These are phyloP conservation scores for Cetradonia linearis DNA, from an alignment of 495 filamentous ascomycete genomes.

Conservation along the genomic window DNA sequence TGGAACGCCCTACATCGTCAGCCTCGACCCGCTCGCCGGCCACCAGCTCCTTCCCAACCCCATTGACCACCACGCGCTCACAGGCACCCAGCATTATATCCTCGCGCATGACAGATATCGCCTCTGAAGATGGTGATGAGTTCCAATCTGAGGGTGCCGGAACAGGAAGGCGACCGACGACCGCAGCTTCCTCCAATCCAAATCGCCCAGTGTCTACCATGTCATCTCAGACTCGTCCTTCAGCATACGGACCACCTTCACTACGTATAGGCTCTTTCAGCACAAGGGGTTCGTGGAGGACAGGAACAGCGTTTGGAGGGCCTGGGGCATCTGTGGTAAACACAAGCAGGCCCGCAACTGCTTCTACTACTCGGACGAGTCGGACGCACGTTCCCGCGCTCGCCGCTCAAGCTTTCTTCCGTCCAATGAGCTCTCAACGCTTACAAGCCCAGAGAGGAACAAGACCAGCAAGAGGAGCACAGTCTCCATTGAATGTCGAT, in stretches of 20 bases:
- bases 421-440: conserved; percentile 92
- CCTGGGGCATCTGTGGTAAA: conserved; percentile 28
- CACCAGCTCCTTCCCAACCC: conserved; percentile 27
- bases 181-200: conserved; percentile 26
- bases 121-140: conserved; percentile 42
- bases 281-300: conserved; percentile 25
- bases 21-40: conserved; percentile 11
- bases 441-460: conserved; percentile 79
- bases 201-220: conserved; percentile 30
- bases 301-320: conserved; percentile 30
- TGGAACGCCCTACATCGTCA: conserved; percentile 12
- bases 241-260: conserved; percentile 34
- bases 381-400: conserved; percentile 84
- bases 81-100: conserved; percentile 60
- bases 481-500: conserved; percentile 34
- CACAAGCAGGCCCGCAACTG: conserved; percentile 44
- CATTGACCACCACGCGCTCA: conserved; percentile 20
- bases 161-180: conserved; percentile 31
- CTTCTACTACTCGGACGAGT: conserved; percentile 62
- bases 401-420: conserved; percentile 83
- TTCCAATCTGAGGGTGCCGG: conserved; percentile 17
- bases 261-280: conserved; percentile 33
- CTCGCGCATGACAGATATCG: conserved; percentile 74
- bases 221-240: conserved; percentile 38
- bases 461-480: conserved; percentile 39